A percentile compares a stretch with the other conserved stretches of the same genome.
phyloP scores from a whole-genome alignment of 225 moss, liverwort and hornwort species.

The Neckera pumila region DNA sequence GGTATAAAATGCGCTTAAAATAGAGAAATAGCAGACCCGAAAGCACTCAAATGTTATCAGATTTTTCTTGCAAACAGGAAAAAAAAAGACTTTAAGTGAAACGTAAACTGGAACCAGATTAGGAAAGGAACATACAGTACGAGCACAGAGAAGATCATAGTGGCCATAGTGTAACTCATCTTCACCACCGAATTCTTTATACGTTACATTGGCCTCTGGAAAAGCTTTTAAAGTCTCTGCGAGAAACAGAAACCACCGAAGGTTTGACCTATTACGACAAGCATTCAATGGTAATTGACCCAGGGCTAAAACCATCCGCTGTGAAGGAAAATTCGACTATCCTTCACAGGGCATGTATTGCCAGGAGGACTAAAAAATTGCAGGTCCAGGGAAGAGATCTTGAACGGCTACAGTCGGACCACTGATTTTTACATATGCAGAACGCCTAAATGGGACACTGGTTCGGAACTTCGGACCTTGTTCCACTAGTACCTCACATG shows the following conservation, averaged over 20 bases:
- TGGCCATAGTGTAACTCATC: conserved; percentile 74
- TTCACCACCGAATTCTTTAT: conserved; percentile 61
- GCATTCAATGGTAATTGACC: neutral
- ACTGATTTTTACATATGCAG: neutral
- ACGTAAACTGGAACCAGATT: neutral
- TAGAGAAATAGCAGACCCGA: neutral
- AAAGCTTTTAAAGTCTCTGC: conserved; percentile 75
- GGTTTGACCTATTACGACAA: neutral
- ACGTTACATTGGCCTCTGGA: conserved; percentile 43
- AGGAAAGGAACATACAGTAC: conserved; percentile 41
- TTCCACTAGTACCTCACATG: neutral
- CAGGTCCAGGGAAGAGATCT: neutral
- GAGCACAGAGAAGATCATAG: conserved; percentile 83
- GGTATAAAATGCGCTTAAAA: neutral
- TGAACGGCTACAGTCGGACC: neutral
- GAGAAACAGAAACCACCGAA: neutral
- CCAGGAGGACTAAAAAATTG: neutral
- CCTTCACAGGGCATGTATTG: neutral
- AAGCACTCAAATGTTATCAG: neutral
- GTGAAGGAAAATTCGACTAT: neutral
- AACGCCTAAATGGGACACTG: neutral
- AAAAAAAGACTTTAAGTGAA: neutral
- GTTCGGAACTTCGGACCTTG: neutral
- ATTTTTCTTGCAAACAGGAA: neutral
- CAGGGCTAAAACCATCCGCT: neutral